Evolutionary conservation across 495 filamentous ascomycete genomes (phyloP), one percentile per base, ranked within the genome.

Genomic region (Talaromyces stipitatus): DNA sequence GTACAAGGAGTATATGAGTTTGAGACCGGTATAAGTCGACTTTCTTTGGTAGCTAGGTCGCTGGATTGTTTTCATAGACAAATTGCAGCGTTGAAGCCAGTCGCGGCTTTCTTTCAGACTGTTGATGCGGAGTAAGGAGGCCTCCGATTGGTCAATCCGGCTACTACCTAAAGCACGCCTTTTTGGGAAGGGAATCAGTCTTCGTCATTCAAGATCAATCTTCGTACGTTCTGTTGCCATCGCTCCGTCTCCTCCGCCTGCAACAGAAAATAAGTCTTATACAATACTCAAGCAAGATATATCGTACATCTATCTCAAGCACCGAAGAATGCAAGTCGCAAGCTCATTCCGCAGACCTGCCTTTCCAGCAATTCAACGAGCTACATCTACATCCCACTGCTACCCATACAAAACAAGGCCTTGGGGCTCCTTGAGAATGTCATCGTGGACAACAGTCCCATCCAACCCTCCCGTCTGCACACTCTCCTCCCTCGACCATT

Each of bases 401-500:
- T 20, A 51, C 48, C 5, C 12, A 16, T 16, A 5, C 48, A 30
- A 0, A 28, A 51, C n/a, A n/a, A n/a, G n/a, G n/a, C n/a, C n/a
- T n/a, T n/a, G n/a, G n/a, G n/a, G n/a, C n/a, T n/a, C n/a, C n/a
- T 27, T 11, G 9, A 55, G 2, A 41, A 10, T 23, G 24, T 54
- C 52, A n/a, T 3, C 52, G 10, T 36, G 11, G 9, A 55, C 36
- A 43, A 24, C 10, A 16, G 29, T 38, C 18, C 16, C 55, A 18
- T 36, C 43, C 43, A 11, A n/a, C 20, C 18, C 29, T 0, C 48
- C 56, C 48, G 20, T 58, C n/a, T 58, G 48, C 50, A 58, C 56
- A 16, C 56, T 58, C 7, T 23, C 28, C 12, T 72, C 78, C 4
- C 64, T 82, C 3, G 79, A 82, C 64, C 79, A 82, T 52, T 59